These are phyloP conservation scores for Limnomonas spitsbergensis DNA, from an alignment of 139 green algal species.

Conservation along the genomic window DNA sequence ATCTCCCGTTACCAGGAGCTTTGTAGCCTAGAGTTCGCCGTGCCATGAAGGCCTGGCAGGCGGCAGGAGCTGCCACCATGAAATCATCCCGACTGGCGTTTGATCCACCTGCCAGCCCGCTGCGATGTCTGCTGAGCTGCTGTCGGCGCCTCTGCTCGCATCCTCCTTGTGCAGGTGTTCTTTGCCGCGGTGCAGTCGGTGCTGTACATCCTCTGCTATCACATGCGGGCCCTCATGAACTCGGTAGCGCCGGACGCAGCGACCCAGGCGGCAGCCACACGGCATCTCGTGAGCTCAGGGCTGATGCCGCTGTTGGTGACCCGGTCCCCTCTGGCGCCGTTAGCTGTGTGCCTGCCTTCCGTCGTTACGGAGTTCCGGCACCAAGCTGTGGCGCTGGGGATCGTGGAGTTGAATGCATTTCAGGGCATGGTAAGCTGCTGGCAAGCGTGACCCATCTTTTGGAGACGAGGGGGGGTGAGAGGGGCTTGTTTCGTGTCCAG, in stretches of 20 bases:
- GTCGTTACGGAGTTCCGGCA: constrained; percentile 66
- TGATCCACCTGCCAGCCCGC: too few species aligned
- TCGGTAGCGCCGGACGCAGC: neutral
- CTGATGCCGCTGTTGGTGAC: constrained; percentile 45
- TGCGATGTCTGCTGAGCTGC: too few species aligned
- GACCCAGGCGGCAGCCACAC: constrained; percentile 14
- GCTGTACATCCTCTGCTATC: constrained; percentile 90
- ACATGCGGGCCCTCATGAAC: constrained; percentile 63
- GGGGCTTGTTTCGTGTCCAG: too few species aligned
- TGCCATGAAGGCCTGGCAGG: too few species aligned
- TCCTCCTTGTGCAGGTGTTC: too few species aligned
- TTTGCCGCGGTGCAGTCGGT: constrained; percentile 75
- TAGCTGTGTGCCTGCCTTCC: constrained; percentile 60
- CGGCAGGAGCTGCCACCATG: too few species aligned
- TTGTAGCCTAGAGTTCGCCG: too few species aligned
- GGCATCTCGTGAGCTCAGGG: neutral
- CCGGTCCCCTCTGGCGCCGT: constrained; percentile 47
- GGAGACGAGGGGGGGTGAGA: too few species aligned
- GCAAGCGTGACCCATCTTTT: too few species aligned
- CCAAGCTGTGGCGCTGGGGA: constrained; percentile 42
- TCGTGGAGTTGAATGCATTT: constrained; percentile 29
- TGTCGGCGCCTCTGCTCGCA: too few species aligned
- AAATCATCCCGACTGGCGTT: too few species aligned
- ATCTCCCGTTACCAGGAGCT: too few species aligned
- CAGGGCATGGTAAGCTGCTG: neutral